Conservation (phyloP, 108 stramenopile species). For the Stephanodiscus minutulus region DNA sequence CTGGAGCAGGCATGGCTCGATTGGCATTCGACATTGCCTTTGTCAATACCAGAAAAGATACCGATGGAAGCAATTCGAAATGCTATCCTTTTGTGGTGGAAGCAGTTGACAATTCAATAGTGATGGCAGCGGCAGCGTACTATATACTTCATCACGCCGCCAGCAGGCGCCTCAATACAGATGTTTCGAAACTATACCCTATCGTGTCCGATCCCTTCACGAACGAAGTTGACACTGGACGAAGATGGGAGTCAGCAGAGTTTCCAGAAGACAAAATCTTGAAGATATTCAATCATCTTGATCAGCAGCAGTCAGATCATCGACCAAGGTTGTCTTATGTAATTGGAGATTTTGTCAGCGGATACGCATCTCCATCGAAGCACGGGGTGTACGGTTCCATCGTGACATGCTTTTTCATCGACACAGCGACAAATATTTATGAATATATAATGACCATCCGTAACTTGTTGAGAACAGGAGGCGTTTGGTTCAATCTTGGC, state of each 20-base stretch:
- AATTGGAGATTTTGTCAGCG: conserved; percentile 70
- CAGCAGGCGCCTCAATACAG: background rate
- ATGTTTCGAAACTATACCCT: conserved; percentile 52
- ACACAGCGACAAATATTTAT: conserved; percentile 83
- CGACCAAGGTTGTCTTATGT: conserved; percentile 69
- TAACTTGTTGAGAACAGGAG: conserved; percentile 43
- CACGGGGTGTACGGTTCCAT: conserved; percentile 57
- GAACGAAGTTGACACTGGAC: conserved; percentile 77
- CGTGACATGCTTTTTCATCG: conserved; percentile 83
- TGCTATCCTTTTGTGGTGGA: conserved; percentile 62
- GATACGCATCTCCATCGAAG: conserved; percentile 40
- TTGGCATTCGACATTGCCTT: conserved; percentile 72
- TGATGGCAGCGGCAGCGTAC: conserved; percentile 74
- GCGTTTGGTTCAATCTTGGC: conserved; percentile 84
- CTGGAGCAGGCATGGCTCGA: conserved; percentile 82
- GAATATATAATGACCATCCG: conserved; percentile 65
- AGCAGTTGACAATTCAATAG: conserved; percentile 76
- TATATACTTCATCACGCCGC: conserved; percentile 44
- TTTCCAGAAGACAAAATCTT: conserved; percentile 53
- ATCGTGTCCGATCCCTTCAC: conserved; percentile 62
- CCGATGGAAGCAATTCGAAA: background rate
- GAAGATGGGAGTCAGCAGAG: conserved; percentile 54
- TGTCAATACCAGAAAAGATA: conserved; percentile 6
- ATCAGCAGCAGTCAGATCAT: conserved; percentile 17
- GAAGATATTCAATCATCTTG: conserved; percentile 1